Percentiles rank a stretch among this genome's conserved stretches.
Conservation (phyloP, 495 filamentous ascomycete species). For the Aspergillus affinis region DNA sequence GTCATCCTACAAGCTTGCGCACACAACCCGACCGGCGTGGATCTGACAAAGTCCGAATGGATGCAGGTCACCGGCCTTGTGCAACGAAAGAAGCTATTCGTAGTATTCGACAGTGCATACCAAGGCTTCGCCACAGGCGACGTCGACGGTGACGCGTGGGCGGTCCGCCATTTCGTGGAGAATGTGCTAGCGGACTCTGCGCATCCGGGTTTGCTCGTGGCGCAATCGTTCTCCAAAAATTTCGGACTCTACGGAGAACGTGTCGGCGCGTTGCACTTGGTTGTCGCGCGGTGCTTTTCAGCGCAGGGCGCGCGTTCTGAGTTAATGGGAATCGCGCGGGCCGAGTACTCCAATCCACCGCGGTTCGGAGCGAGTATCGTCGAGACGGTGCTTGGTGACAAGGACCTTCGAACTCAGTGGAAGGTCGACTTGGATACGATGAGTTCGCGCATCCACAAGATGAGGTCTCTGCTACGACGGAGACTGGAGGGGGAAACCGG, state of each 20-base stretch:
- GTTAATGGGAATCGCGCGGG: constrained; percentile 23
- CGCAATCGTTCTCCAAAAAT: constrained; percentile 46
- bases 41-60: constrained; percentile 38
- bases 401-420: constrained; percentile 29
- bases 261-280: constrained; percentile 33
- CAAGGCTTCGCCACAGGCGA: constrained; percentile 46
- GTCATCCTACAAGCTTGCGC: constrained; percentile 45
- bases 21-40: constrained; percentile 46
- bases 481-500: too few relatives aligned
- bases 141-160: constrained; percentile 39
- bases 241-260: constrained; percentile 46
- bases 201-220: constrained; percentile 25
- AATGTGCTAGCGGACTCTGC: constrained; percentile 1
- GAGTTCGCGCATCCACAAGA: too few relatives aligned
- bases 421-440: too few relatives aligned
- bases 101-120: constrained; percentile 46
- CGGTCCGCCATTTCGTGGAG: constrained; percentile 34
- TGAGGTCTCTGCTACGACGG: too few relatives aligned
- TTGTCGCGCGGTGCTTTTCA: constrained; percentile 3
- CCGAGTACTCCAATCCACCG: constrained; percentile 32
- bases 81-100: constrained; percentile 31
- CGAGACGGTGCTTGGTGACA: constrained; percentile 26
- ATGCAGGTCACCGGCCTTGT: constrained; percentile 26
- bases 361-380: constrained; percentile 35
- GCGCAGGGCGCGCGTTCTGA: constrained; percentile 13